Percentiles rank a stretch among this genome's conserved stretches.
Evolutionary conservation across 1,139 yeast genomes (phyloP).

Genomic region (Blastobotrys indianensis): DNA sequence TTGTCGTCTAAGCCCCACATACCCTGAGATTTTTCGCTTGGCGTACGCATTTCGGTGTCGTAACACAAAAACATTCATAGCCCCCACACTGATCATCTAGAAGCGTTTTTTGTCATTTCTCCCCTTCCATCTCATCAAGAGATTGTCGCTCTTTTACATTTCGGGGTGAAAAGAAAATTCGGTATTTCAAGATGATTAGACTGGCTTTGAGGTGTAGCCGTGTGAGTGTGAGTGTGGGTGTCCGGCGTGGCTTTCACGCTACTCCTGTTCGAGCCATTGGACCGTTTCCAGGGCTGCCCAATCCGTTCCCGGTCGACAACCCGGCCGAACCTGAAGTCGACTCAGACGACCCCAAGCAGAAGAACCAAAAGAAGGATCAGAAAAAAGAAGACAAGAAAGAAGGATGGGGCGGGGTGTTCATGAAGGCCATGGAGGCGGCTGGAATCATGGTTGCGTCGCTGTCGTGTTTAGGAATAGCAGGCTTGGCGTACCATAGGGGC

Average conservation of each 20-base stretch:
- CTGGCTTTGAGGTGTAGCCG: too few relatives aligned
- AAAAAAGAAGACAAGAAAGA: conserved; percentile 2
- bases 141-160: neutral
- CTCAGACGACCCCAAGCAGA: conserved; percentile 5
- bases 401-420: conserved; percentile 28
- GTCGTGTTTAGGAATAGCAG: conserved; percentile 65
- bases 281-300: conserved; percentile 10
- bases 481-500: conserved; percentile 58
- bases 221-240: too few relatives aligned
- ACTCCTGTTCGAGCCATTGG: neutral
- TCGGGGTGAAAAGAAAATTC: neutral
- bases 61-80: too few relatives aligned
- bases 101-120: neutral
- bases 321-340: conserved; percentile 10
- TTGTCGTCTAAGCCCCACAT: neutral
- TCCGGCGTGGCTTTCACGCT: too few relatives aligned
- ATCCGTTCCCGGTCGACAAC: conserved; percentile 10
- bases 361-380: conserved; percentile 1
- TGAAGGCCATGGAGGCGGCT: conserved; percentile 64
- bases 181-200: too few relatives aligned
- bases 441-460: conserved; percentile 73
- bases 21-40: neutral
- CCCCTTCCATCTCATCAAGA: neutral
- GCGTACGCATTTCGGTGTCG: neutral
- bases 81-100: neutral